Conservation (phyloP, 2,329 filamentous ascomycete genomes). For the Cercospora sojina region DNA sequence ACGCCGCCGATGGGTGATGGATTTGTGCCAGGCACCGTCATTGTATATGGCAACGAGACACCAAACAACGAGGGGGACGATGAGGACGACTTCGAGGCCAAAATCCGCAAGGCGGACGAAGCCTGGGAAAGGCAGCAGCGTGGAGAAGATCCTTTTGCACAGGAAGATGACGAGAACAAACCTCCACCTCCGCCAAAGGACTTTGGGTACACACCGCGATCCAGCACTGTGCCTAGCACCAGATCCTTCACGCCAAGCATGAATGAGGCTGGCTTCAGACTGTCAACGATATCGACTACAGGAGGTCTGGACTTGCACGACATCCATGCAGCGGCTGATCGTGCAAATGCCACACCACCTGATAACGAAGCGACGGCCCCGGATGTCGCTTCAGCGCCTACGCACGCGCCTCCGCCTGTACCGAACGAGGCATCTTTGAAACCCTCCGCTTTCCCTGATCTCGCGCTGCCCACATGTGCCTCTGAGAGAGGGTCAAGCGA, state of each 20-base stretch:
- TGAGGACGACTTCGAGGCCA: conserved; percentile 35
- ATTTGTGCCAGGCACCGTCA: conserved; percentile 34
- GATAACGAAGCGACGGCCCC: conserved; percentile 21
- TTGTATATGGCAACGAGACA: conserved; percentile 31
- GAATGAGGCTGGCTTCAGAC: conserved; percentile 29
- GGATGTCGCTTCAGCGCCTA: conserved; percentile 37
- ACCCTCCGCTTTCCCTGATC: conserved; percentile 31
- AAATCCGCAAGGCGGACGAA: conserved; percentile 36
- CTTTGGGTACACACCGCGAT: conserved; percentile 39
- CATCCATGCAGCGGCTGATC: conserved; percentile 35
- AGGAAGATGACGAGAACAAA: conserved; percentile 36
- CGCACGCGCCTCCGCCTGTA: conserved; percentile 49
- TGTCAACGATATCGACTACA: conserved; percentile 38
- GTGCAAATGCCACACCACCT: conserved; percentile 20
- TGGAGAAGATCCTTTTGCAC: conserved; percentile 27
- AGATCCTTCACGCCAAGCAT: conserved; percentile 25
- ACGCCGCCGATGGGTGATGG: conserved; percentile 33
- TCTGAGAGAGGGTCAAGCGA: conserved; percentile 34
- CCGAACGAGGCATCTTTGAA: conserved; percentile 24
- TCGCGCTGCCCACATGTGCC: conserved; percentile 23
- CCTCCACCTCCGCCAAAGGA: conserved; percentile 48
- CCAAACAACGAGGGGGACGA: conserved; percentile 18
- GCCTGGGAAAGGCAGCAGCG: conserved; percentile 36
- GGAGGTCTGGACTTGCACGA: conserved; percentile 40
- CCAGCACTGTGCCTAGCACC: conserved; percentile 33